phyloP scores from a whole-genome alignment of 2,329 filamentous ascomycete genomes.

The Exophiala calicioides region DNA sequence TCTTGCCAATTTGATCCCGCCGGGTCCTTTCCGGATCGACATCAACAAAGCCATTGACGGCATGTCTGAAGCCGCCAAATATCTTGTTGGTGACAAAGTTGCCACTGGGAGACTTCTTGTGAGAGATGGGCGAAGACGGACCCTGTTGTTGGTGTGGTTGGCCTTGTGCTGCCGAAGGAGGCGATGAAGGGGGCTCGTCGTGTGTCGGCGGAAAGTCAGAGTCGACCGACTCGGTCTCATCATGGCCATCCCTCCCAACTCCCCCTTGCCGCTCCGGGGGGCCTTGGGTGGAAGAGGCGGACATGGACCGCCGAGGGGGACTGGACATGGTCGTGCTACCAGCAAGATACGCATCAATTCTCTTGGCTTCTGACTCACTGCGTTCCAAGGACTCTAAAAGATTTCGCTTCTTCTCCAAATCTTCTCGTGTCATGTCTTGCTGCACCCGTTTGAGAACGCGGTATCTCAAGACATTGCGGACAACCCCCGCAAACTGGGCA shows the following conservation, averaged over 20 bases:
- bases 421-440: slow-evolving; percentile 94
- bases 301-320: slow-evolving; percentile 68
- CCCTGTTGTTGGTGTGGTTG: slow-evolving; percentile 48
- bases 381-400: slow-evolving; percentile 86
- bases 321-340: slow-evolving; percentile 62
- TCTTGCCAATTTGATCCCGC: slow-evolving; percentile 93
- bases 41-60: slow-evolving; percentile 93
- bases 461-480: slow-evolving; percentile 84
- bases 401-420: slow-evolving; percentile 80
- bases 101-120: slow-evolving; percentile 81
- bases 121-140: slow-evolving; percentile 41
- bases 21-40: slow-evolving; percentile 92
- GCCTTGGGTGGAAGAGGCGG: slow-evolving; percentile 48
- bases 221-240: slow-evolving; percentile 88
- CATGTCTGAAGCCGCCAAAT: slow-evolving; percentile 92
- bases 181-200: slow-evolving; percentile 63
- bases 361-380: slow-evolving; percentile 87
- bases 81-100: slow-evolving; percentile 91
- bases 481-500: slow-evolving; percentile 93
- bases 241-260: slow-evolving; percentile 60
- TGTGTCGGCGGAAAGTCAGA: slow-evolving; percentile 94
- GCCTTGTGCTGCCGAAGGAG: slow-evolving; percentile 74
- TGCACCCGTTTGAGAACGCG: slow-evolving; percentile 91
- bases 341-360: slow-evolving; percentile 89
- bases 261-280: slow-evolving; percentile 43